These are phyloP conservation scores for Cladosporium sp. DNA, from an alignment of 2,329 filamentous ascomycete genomes.

Conservation along the genomic window DNA sequence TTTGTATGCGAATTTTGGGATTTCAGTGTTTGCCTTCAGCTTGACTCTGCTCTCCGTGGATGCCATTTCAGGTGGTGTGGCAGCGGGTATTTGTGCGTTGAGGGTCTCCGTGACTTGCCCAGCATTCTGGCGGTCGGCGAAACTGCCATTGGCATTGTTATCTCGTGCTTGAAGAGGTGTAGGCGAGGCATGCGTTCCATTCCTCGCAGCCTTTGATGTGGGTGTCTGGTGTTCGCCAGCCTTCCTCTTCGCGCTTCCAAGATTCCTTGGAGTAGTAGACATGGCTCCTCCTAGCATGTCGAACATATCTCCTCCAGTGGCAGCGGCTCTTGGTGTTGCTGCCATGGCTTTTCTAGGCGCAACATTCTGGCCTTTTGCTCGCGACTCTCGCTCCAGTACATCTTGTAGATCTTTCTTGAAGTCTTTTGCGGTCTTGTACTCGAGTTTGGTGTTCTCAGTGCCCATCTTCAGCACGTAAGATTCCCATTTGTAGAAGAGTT, in stretches of 20 bases:
- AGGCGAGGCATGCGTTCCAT: constrained; percentile 44
- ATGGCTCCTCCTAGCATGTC: constrained; percentile 54
- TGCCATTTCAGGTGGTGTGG: constrained; percentile 43
- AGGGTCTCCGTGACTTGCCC: constrained; percentile 81
- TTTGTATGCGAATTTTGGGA: constrained; percentile 87
- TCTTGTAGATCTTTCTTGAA: constrained; percentile 89
- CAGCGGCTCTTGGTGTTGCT: constrained; percentile 56
- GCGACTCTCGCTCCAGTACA: constrained; percentile 69
- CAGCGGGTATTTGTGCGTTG: constrained; percentile 67
- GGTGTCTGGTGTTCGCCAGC: constrained; percentile 48
- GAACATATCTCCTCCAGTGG: constrained; percentile 65
- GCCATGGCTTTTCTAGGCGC: constrained; percentile 54
- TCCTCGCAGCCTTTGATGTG: constrained; percentile 42
- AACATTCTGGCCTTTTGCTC: constrained; percentile 61
- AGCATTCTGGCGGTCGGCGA: constrained; percentile 71
- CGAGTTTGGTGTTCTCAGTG: constrained; percentile 66
- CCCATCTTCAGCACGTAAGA: constrained; percentile 96
- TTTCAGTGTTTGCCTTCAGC: constrained; percentile 78
- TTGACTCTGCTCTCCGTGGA: constrained; percentile 75
- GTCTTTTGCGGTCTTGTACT: constrained; percentile 65
- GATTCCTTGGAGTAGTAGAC: constrained; percentile 37
- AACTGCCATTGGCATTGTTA: constrained; percentile 37
- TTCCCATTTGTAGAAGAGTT: constrained; percentile 98
- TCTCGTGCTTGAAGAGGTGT: constrained; percentile 36
- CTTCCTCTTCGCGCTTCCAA: constrained; percentile 43